Conservation (phyloP, 768 basidiomycete genomes). For the Termitomyces sp. region DNA sequence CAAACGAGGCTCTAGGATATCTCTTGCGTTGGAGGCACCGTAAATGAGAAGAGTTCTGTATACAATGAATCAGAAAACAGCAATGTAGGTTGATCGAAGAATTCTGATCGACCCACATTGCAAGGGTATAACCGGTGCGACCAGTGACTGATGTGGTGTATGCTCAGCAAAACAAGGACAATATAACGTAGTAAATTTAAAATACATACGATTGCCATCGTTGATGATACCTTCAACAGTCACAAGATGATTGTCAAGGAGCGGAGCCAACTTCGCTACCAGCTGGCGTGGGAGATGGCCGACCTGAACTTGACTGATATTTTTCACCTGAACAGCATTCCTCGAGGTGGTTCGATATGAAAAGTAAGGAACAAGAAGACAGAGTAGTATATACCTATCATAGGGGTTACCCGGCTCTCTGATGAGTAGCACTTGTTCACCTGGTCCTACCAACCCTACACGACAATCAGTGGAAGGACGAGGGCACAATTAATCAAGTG, state of each 20-base stretch:
- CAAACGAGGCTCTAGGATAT: slow-evolving; percentile 60
- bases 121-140: slow-evolving; percentile 46
- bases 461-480: slow-evolving; percentile 7
- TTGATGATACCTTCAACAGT: slow-evolving; percentile 70
- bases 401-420: slow-evolving; percentile 67
- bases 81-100: background rate
- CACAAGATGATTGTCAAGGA: slow-evolving; percentile 62
- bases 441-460: slow-evolving; percentile 73
- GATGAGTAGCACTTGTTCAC: slow-evolving; percentile 70
- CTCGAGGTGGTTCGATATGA: slow-evolving; percentile 28
- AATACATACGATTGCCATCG: slow-evolving; percentile 63
- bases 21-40: slow-evolving; percentile 58
- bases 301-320: slow-evolving; percentile 72
- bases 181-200: background rate
- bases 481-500: slow-evolving; percentile 3
- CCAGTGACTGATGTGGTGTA: slow-evolving; percentile 34
- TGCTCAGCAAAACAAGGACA: slow-evolving; percentile 6
- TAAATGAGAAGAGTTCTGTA: slow-evolving; percentile 68
- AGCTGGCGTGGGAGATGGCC: slow-evolving; percentile 72
- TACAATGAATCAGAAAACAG: background rate
- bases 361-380: background rate
- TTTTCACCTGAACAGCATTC: slow-evolving; percentile 80
- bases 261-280: slow-evolving; percentile 58
- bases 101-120: slow-evolving; percentile 45
- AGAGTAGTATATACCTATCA: slow-evolving; percentile 47